Base-by-base conservation (phyloP, 768 basidiomycete genomes). In the Mrakia frigida region DNA sequence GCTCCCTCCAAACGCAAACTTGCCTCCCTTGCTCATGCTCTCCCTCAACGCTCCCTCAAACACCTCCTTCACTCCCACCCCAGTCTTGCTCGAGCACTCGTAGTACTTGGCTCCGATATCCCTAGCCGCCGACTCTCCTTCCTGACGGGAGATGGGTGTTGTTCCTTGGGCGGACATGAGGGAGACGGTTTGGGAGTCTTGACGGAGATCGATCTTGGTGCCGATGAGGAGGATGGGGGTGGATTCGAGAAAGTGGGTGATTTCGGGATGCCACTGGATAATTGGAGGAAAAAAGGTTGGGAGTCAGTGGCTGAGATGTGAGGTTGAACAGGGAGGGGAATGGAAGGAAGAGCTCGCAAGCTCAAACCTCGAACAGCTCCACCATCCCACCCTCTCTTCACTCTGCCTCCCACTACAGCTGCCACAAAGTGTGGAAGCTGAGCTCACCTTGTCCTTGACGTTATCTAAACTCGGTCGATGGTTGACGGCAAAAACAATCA, bases 71-170 rank as follows among this genome's bases (percentile, higher is more conserved):
- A 98, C 93, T 68, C 93, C 93, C 23, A 85, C 85, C 6, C 94
- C 93, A n/a, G 89, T 90, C 86, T 96, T 98, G 65, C 95, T 92
- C 46, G 91, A 92, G 84, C 97, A 98, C 83, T 99, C 96, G 78
- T 90, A 86, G 82, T 98, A 99, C 41, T 81, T 84, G 25, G 94
- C 94, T 35, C 94, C 94, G 71, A 99, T 98, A 81, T 95, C 92
- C 81, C 89, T 89, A 35, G 96, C 96, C 35, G 96, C 91, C n/a
- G 85, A 85, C 4, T 86, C 87, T 1, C 96, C 97, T 81, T 94
- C 93, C 79, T 91, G 90, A 4, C 91, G 82, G 0, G 91, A 88
- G 78, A 99, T 88, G 7, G 97, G 92, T 31, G 77, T 80, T 0
- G 82, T 82, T 0, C 83, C 96, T 81, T 98, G 96, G 1, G 97